A percentile compares a stretch with the other conserved stretches of the same genome.
Evolutionary conservation across 176 grass and related monocot genomes (phyloP).

Genomic region (Carex myosuroides): DNA sequence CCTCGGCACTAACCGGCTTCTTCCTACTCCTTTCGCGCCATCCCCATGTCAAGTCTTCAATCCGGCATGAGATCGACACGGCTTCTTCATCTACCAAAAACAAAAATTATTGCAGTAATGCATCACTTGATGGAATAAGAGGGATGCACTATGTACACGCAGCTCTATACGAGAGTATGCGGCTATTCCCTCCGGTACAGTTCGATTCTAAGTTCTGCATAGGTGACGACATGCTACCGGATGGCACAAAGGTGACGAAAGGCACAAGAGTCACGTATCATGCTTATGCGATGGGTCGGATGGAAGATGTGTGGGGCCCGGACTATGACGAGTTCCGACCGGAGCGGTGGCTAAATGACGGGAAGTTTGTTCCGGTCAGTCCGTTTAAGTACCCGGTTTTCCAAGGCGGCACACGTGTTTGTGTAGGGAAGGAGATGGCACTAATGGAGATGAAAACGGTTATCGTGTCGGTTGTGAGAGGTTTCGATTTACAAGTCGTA

Average conservation of each 20-base stretch:
- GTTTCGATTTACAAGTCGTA: slow-evolving; percentile 49
- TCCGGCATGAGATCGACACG: slow-evolving; percentile 36
- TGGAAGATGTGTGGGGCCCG: slow-evolving; percentile 69
- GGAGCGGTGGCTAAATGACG: slow-evolving; percentile 55
- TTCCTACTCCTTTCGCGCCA: slow-evolving; percentile 64
- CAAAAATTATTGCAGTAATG: background rate
- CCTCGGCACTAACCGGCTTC: slow-evolving; percentile 69
- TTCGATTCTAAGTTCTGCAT: slow-evolving; percentile 72
- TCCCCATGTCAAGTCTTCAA: slow-evolving; percentile 33
- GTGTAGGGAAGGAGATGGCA: slow-evolving; percentile 76
- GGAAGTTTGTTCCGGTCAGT: slow-evolving; percentile 50
- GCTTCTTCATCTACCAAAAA: background rate
- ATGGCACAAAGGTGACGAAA: slow-evolving; percentile 41
- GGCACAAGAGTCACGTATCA: slow-evolving; percentile 76
- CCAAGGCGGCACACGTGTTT: slow-evolving; percentile 66
- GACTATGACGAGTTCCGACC: slow-evolving; percentile 82
- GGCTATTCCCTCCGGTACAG: slow-evolving; percentile 77
- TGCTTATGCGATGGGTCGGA: slow-evolving; percentile 76
- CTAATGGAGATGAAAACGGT: slow-evolving; percentile 86
- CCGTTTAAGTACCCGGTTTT: slow-evolving; percentile 80
- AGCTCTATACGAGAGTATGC: slow-evolving; percentile 68
- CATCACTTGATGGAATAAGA: slow-evolving; percentile 34
- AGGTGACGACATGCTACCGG: slow-evolving; percentile 57
- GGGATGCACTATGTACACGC: slow-evolving; percentile 86
- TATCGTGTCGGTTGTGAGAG: slow-evolving; percentile 42